A percentile compares a stretch with the other conserved stretches of the same genome.
These are phyloP conservation scores for Auriscalpium orientale DNA, from an alignment of 768 basidiomycete genomes.

Conservation along the genomic window DNA sequence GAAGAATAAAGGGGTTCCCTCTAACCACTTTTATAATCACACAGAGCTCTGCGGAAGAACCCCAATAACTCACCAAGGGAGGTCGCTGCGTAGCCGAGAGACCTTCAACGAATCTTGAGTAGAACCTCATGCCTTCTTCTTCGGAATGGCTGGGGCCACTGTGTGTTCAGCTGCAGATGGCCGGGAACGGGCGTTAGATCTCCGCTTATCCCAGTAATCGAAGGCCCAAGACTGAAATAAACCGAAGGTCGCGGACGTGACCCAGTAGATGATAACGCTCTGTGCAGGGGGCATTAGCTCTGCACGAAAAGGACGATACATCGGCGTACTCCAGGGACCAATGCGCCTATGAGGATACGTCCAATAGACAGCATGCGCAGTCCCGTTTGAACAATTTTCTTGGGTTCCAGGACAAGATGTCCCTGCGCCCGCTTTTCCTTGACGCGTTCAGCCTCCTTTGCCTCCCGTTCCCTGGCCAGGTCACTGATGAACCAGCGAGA, in stretches of 20 bases:
- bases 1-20: conserved; percentile 46
- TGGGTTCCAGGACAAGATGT: conserved; percentile 37
- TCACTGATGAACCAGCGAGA: conserved; percentile 65
- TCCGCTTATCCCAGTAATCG: conserved; percentile 51
- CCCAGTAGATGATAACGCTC: conserved; percentile 72
- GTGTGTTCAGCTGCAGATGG: neutral
- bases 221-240: conserved; percentile 68
- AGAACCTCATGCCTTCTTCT: neutral
- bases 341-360: conserved; percentile 58
- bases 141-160: neutral
- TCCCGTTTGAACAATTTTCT: conserved; percentile 44
- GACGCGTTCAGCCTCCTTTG: conserved; percentile 38
- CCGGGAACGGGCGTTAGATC: conserved; percentile 17
- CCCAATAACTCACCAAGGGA: neutral
- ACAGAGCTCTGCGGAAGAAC: conserved; percentile 18
- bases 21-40: conserved; percentile 75
- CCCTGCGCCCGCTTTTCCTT: conserved; percentile 36
- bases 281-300: conserved; percentile 20
- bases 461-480: conserved; percentile 44
- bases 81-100: neutral
- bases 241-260: conserved; percentile 68
- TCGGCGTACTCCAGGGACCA: conserved; percentile 62
- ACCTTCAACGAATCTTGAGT: neutral
- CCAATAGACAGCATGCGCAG: conserved; percentile 53
- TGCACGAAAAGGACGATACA: neutral